Evolutionary conservation across 192 early-diverging fungal genomes (phyloP), one percentile per base, ranked within the genome.

Genomic region (Coemansia sp.): DNA sequence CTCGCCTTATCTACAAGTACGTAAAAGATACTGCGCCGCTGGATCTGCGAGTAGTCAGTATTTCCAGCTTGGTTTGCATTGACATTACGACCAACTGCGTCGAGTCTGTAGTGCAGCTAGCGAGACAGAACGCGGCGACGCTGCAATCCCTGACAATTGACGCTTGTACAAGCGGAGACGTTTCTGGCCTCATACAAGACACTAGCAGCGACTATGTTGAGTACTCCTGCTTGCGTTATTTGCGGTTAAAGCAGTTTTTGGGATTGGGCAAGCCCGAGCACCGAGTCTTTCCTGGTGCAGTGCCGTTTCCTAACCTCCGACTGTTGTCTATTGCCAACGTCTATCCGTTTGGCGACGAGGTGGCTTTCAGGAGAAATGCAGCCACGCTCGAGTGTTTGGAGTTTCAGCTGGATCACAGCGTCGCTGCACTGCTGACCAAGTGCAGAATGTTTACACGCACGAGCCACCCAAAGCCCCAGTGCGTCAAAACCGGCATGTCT

Each of bases 341-440:
- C 22, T 62, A 39, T 14, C 48, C 48, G n/a, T 39, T 62, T 53
- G 36, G 26, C 37, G 60, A 62, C 36, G 60, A 62, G 21, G 40
- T 36, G 1, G 12, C 53, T 19, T 62, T 62, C 15, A 38, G 60
- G 9, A 48, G 48, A 1, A 62, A 62, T 19, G 17, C 21, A 19
- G 42, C 19, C 15, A 39, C 50, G 17, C 24, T 62, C 14, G 37
- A 62, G 37, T 18, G 26, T 17, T 27, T 62, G 26, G 27, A 62
- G 4, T 12, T 62, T 11, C 26, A 29, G 14, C 22, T 29, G 22
- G 48, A 52, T 37, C 10, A 11, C 12, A 35, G 38, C 27, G 34
- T 18, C 12, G 24, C 41, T 15, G 6, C 15, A 1, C 26, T 41
- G 34, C 48, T 62, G 15, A n/a, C 12, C 24, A 14, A 38, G 3